Evolutionary conservation across 345 rosid genomes (phyloP).

Genomic region (Eucalyptus tenuipes): DNA sequence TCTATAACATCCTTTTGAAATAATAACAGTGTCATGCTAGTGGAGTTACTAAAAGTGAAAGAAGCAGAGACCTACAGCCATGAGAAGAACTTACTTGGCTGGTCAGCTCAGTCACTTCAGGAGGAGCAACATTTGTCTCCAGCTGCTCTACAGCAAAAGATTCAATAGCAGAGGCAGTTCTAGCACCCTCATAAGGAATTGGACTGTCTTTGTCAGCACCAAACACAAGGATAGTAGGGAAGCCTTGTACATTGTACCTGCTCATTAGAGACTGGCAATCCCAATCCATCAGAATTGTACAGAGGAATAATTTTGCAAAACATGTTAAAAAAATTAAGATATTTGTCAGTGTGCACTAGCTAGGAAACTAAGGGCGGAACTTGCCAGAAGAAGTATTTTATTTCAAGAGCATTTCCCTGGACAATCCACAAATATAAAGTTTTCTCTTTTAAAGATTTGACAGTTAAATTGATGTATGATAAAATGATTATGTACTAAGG

Average conservation of each 20-base stretch:
- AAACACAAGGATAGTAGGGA: constrained; percentile 90
- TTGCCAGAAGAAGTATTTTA: neutral
- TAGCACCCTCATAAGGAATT: constrained; percentile 74
- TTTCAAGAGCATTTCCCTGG: neutral
- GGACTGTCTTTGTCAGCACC: constrained; percentile 86
- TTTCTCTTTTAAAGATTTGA: neutral
- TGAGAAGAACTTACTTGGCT: constrained; percentile 40
- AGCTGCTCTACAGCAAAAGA: constrained; percentile 83
- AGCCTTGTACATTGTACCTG: constrained; percentile 91
- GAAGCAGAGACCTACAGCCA: neutral
- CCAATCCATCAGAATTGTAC: constrained; percentile 1
- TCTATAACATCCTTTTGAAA: constrained; percentile 56
- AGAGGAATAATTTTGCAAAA: neutral
- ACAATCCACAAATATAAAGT: neutral
- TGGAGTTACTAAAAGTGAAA: neutral
- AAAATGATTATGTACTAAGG: neutral
- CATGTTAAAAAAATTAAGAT: neutral
- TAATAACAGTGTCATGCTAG: neutral
- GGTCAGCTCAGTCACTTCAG: constrained; percentile 81
- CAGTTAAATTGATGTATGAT: neutral
- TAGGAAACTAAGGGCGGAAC: neutral
- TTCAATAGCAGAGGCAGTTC: constrained; percentile 83
- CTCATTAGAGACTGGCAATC: constrained; percentile 75
- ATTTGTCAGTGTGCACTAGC: neutral
- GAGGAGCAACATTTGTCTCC: constrained; percentile 72